phyloP scores from a whole-genome alignment of 768 basidiomycete species.

The Coprinopsis cinerea region DNA sequence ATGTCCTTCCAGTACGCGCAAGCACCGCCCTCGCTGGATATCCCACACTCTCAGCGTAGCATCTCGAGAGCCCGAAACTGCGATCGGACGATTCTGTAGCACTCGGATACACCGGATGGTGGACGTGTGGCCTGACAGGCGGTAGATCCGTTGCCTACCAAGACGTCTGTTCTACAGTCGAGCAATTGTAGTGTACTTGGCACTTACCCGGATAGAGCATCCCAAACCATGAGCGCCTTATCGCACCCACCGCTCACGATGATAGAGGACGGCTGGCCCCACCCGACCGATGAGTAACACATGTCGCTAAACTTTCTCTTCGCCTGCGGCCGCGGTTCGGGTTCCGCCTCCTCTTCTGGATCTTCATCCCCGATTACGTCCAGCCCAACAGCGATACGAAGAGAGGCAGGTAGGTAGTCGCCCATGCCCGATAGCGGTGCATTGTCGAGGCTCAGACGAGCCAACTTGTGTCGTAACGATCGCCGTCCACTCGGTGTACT shows the following conservation, averaged over 20 bases:
- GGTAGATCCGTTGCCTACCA: slow-evolving; percentile 61
- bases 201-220: slow-evolving; percentile 74
- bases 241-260: slow-evolving; percentile 94
- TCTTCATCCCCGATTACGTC: slow-evolving; percentile 13
- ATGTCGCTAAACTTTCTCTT: slow-evolving; percentile 40
- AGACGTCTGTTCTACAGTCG: neutral
- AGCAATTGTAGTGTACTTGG: neutral
- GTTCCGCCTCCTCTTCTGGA: neutral
- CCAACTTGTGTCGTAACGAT: neutral
- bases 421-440: neutral
- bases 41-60: slow-evolving; percentile 89
- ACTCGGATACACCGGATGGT: slow-evolving; percentile 91
- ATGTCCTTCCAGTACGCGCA: slow-evolving; percentile 73
- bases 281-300: slow-evolving; percentile 72
- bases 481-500: neutral
- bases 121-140: slow-evolving; percentile 78
- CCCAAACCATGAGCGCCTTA: slow-evolving; percentile 89
- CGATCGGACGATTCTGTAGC: slow-evolving; percentile 80
- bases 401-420: slow-evolving; percentile 13
- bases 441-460: slow-evolving; percentile 6
- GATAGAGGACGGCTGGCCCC: slow-evolving; percentile 80
- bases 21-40: slow-evolving; percentile 66
- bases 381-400: slow-evolving; percentile 47
- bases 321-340: neutral
- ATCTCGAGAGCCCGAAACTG: slow-evolving; percentile 88